A percentile compares a stretch with the other conserved stretches of the same genome.
These are phyloP conservation scores for Helianthus annuus DNA, from an alignment of 129 eudicot genomes.

Conservation along the genomic window DNA sequence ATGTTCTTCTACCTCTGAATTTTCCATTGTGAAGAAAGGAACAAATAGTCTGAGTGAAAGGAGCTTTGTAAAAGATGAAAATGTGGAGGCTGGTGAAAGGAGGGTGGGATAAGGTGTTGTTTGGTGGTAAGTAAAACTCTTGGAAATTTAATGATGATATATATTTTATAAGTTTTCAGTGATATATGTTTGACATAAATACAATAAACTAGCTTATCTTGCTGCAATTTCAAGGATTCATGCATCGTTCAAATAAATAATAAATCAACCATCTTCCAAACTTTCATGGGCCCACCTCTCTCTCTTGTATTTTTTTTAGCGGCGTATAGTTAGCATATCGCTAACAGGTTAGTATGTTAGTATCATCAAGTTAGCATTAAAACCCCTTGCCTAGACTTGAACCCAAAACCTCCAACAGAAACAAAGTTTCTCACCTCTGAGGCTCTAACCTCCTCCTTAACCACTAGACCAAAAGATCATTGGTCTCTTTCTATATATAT, in stretches of 20 bases:
- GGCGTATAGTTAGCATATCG: no score
- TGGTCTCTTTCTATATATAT: no score
- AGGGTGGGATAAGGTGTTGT: neutral
- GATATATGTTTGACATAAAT: neutral
- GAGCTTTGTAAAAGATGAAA: constrained; percentile 10
- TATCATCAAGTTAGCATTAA: no score
- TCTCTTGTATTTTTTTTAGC: no score
- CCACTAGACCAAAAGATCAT: no score
- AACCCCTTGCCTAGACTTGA: no score
- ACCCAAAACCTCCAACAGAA: no score
- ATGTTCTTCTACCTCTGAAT: neutral
- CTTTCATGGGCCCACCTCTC: no score
- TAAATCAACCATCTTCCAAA: no score
- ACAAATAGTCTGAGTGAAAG: neutral
- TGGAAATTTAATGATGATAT: neutral
- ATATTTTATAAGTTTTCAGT: neutral
- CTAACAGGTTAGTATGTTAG: no score
- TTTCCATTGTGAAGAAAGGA: constrained; percentile 1
- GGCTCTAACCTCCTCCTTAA: no score
- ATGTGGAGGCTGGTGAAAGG: neutral
- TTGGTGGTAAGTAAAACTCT: neutral
- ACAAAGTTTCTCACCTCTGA: no score
- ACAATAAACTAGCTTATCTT: constrained; percentile 8
- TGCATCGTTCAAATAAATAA: neutral
- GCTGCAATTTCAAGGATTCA: constrained; percentile 5